Evolutionary conservation across 176 grass and related monocot genomes (phyloP).

Genomic region (Oryza nivara): DNA sequence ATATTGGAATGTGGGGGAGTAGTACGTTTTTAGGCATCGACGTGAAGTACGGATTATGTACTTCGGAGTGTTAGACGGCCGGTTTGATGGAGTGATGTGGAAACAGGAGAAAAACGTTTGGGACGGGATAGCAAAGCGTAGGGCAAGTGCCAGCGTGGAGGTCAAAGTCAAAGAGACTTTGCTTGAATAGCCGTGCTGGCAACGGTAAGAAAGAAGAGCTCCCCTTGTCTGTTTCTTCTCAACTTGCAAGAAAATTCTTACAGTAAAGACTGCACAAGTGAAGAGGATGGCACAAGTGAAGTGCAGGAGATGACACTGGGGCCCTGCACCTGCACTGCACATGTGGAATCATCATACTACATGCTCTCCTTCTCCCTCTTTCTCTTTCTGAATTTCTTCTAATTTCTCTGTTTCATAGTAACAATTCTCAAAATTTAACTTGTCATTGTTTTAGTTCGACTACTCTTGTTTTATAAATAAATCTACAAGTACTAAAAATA

Average conservation of each 20-base stretch:
- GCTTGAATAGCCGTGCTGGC: background rate
- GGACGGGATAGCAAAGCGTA: background rate
- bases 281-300: background rate
- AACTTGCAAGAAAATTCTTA: background rate
- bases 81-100: too few relatives aligned
- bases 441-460: too few relatives aligned
- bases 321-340: background rate
- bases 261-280: background rate
- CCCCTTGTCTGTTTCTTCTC: background rate
- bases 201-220: conserved; percentile 16
- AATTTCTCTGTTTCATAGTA: too few relatives aligned
- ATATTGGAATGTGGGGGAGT: too few relatives aligned
- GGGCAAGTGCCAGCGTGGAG: background rate
- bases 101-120: too few relatives aligned
- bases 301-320: background rate
- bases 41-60: too few relatives aligned
- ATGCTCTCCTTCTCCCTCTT: background rate
- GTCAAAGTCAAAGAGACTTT: background rate
- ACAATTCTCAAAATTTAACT: too few relatives aligned
- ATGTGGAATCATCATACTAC: background rate
- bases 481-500: too few relatives aligned
- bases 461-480: too few relatives aligned
- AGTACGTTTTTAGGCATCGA: too few relatives aligned
- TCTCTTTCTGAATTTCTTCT: too few relatives aligned
- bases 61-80: too few relatives aligned